Base-by-base conservation (phyloP, 768 basidiomycete genomes). In the Butyriboletus loyo region DNA sequence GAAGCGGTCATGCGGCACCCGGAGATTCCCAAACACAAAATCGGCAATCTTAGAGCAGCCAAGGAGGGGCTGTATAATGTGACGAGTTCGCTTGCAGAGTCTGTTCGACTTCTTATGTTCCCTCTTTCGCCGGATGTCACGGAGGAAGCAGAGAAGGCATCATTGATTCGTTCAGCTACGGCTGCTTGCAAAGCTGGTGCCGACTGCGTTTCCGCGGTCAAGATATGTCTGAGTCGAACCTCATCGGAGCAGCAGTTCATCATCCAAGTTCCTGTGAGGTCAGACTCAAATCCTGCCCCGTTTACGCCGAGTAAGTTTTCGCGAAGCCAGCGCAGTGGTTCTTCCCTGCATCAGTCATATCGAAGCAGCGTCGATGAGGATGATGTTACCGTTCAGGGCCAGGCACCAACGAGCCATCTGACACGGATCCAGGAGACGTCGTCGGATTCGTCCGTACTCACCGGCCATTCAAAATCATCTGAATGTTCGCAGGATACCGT, bases 151-250 rank as follows among this genome's bases (percentile, higher is more conserved):
- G 91, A 95, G 67, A 92, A 90, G 69, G 78, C 80, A 49, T 74
- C 77, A 1, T 71, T 97, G 47, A 77, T 98, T 56, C 81, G 86
- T 50, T 86, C 86, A n/a, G 92, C 95, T 9, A 97, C 96, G 5
- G 82, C 81, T 42, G 90, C 94, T 6, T 75, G 95, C 53, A 89
- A 92, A 65, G 85, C 89, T 25, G 92, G 91, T 27, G 85, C 87
- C 11, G 94, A 97, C 56, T 96, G 93, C 68, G 86, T 92, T 37
- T 80, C 85, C 8, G 83, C 90, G 24, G 90, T 95, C 59, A 92
- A 88, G 71, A 79, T 86, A 54, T 94, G 91, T 64, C 70, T 95
- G 50, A 83, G 78, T 65, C 79, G 85, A 46, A 75, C 85, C 21
- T 69, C 77, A 13, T 78, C 79, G 37, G 85, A 86, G 61, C 76